Evolutionary conservation across 192 early-diverging fungal species (phyloP).

Genomic region (Coemansia sp.): DNA sequence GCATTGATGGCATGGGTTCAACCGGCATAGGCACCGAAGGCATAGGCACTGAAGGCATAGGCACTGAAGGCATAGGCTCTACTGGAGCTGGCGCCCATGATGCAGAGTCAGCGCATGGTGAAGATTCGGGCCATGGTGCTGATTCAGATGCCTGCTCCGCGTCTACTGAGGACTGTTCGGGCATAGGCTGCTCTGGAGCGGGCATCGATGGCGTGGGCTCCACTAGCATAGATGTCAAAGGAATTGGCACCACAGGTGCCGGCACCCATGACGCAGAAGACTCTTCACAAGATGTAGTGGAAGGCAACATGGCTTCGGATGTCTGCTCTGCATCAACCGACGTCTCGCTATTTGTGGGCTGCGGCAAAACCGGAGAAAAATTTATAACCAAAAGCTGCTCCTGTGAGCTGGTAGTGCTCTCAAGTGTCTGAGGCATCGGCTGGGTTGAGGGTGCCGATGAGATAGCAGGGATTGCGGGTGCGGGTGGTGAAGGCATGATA

Average conservation of each 20-base stretch:
- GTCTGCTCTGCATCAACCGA: background rate
- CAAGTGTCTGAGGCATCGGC: background rate
- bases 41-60: conserved; percentile 6
- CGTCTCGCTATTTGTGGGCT: conserved; percentile 14
- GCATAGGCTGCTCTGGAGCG: conserved; percentile 7
- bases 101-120: background rate
- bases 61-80: background rate
- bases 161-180: too few relatives aligned
- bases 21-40: conserved; percentile 8
- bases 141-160: background rate
- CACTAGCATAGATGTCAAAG: conserved; percentile 12
- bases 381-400: conserved; percentile 25
- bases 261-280: conserved; percentile 8
- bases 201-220: conserved; percentile 12
- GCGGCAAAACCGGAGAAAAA: conserved; percentile 14
- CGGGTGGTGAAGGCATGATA: background rate
- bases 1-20: conserved; percentile 11
- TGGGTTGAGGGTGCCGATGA: conserved; percentile 4
- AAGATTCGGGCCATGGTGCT: background rate
- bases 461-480: conserved; percentile 3
- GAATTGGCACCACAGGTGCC: conserved; percentile 5
- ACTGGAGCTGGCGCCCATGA: conserved; percentile 4
- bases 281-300: too few relatives aligned
- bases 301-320: too few relatives aligned
- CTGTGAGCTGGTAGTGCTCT: background rate